phyloP scores from a whole-genome alignment of 2,329 filamentous ascomycete species.

The Arthroderma sp. region DNA sequence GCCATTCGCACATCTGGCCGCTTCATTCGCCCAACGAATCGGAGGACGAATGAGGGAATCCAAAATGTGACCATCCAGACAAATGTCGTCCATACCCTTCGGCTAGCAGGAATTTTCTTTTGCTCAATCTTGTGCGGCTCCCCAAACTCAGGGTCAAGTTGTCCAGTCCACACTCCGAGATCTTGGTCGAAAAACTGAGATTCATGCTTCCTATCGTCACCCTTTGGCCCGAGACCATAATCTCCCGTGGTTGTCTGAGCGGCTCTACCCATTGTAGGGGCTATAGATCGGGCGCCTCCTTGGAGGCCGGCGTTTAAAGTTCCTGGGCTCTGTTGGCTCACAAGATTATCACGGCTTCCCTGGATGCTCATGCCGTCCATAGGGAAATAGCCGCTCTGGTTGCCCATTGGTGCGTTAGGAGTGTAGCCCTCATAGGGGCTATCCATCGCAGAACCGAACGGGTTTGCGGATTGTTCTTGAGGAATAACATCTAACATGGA shows the following conservation, averaged over 20 bases:
- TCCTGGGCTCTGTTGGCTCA: constrained; percentile 40
- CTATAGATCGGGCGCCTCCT: constrained; percentile 41
- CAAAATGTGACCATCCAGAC: constrained; percentile 86
- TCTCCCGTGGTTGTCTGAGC: constrained; percentile 57
- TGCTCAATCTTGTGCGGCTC: constrained; percentile 65
- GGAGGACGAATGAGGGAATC: constrained; percentile 77
- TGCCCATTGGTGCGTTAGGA: constrained; percentile 41
- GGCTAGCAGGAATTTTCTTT: constrained; percentile 46
- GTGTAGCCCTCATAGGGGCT: constrained; percentile 62
- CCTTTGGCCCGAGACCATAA: constrained; percentile 78
- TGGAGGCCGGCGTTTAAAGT: constrained; percentile 36
- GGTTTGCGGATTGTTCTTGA: constrained; percentile 34
- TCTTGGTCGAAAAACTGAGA: constrained; percentile 58
- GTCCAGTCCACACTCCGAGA: constrained; percentile 50
- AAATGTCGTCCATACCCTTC: constrained; percentile 65
- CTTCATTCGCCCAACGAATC: constrained; percentile 85
- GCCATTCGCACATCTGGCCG: constrained; percentile 92
- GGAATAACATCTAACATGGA: constrained; percentile 85
- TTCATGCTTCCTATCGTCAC: constrained; percentile 61
- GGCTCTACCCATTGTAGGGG: constrained; percentile 41
- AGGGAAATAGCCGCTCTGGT: constrained; percentile 54
- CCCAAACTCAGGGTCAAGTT: constrained; percentile 64
- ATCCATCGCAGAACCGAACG: constrained; percentile 38
- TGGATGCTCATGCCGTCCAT: constrained; percentile 49
- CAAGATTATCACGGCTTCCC: constrained; percentile 59